Conservation (phyloP, 495 filamentous ascomycete species). For the Talaromyces nanjingensis region DNA sequence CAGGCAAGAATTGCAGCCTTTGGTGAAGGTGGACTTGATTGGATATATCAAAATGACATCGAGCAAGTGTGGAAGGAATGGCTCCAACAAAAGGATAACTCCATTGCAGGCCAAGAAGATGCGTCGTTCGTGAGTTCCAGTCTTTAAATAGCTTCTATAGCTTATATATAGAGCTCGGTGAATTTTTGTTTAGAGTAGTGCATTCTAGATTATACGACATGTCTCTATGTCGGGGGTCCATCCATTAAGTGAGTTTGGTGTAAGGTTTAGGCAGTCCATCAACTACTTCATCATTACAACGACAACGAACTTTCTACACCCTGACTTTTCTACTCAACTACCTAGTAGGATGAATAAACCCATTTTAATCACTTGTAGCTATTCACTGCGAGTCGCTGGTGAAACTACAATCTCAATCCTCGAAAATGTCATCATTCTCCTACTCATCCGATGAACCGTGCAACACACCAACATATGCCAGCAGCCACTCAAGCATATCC, state of each 20-base stretch:
- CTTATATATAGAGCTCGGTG: not conserved
- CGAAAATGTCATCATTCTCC: not conserved
- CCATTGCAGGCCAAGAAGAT: not conserved
- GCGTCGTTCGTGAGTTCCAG: not conserved
- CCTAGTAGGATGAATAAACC: too few species aligned
- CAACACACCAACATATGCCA: too few species aligned
- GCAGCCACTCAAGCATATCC: too few species aligned
- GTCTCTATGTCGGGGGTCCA: too few species aligned
- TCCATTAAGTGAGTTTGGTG: too few species aligned
- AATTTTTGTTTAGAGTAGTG: not conserved
- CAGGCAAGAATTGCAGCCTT: slow-evolving; percentile 18
- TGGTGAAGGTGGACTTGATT: slow-evolving; percentile 14
- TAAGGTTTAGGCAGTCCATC: not conserved
- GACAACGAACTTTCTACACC: not conserved
- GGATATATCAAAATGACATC: slow-evolving; percentile 42
- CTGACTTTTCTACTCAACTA: too few species aligned
- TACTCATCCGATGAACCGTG: too few species aligned
- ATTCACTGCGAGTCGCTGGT: too few species aligned
- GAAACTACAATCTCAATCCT: too few species aligned
- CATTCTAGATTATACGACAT: not conserved
- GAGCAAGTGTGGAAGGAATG: slow-evolving; percentile 29
- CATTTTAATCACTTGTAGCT: too few species aligned
- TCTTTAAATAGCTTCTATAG: not conserved
- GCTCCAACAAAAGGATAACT: not conserved
- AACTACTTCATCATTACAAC: not conserved